Conservation (phyloP, 225 moss, liverwort and hornwort species). For the Climacium dendroides region DNA sequence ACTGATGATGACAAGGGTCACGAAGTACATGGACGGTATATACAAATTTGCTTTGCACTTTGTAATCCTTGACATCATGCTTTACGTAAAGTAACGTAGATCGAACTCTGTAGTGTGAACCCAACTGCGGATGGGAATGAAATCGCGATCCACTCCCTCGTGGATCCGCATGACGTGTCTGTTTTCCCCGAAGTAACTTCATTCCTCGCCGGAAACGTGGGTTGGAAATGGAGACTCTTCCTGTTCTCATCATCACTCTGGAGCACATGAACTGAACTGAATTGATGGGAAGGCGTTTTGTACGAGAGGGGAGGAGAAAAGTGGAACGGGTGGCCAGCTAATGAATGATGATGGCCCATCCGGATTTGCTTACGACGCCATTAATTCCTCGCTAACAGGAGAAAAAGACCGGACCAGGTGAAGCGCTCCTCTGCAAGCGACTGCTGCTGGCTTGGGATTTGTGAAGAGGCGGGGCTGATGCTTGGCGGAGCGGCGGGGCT, state of each 20-base stretch:
- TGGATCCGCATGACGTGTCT: not conserved
- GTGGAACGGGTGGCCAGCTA: not conserved
- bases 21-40: too few relatives aligned
- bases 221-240: not conserved
- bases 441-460: not conserved
- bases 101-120: not conserved
- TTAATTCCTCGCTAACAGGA: not conserved
- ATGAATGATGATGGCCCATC: not conserved
- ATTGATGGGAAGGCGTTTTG: not conserved
- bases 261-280: not conserved
- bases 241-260: not conserved
- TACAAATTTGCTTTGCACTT: too few relatives aligned
- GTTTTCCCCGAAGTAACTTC: not conserved
- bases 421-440: not conserved
- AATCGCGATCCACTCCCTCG: not conserved
- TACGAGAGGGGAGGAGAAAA: not conserved
- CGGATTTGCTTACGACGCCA: not conserved
- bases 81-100: too few relatives aligned
- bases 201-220: not conserved
- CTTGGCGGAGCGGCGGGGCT: too few relatives aligned
- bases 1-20: too few relatives aligned
- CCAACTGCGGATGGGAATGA: not conserved
- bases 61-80: too few relatives aligned
- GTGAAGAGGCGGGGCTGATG: not conserved
- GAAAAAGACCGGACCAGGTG: not conserved